Conservation (phyloP, 2,329 filamentous ascomycete species). For the Emydomyces testavorans region DNA sequence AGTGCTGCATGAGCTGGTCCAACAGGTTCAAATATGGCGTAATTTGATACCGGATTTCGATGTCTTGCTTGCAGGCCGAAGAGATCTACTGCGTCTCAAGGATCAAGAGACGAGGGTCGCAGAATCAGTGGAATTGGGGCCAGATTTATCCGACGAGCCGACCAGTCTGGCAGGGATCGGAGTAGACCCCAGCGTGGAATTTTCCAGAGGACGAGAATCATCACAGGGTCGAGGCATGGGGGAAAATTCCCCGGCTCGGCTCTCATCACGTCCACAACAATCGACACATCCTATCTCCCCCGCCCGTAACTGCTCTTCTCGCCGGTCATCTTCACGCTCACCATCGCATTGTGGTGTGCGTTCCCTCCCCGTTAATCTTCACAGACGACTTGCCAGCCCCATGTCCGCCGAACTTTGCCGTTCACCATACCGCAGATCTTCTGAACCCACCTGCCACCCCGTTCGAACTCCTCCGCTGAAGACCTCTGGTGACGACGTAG, state of each 20-base stretch:
- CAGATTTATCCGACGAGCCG: constrained; percentile 15
- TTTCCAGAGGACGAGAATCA: constrained; percentile 22
- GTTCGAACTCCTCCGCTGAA: not conserved
- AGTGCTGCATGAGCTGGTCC: constrained; percentile 49
- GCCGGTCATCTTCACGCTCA: constrained; percentile 32
- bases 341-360: constrained; percentile 49
- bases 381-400: constrained; percentile 27
- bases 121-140: not conserved
- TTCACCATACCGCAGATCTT: not conserved
- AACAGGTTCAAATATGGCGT: constrained; percentile 53
- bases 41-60: constrained; percentile 59
- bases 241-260: constrained; percentile 14
- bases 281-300: constrained; percentile 20
- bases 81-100: constrained; percentile 26
- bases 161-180: not conserved
- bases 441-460: not conserved
- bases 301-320: constrained; percentile 19
- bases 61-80: constrained; percentile 53
- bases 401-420: constrained; percentile 18
- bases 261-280: constrained; percentile 14
- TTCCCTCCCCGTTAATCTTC: constrained; percentile 28
- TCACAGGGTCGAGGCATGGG: constrained; percentile 13
- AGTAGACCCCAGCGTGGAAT: constrained; percentile 11
- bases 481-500: constrained; percentile 11
- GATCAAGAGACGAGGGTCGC: not conserved